Evolutionary conservation across 768 basidiomycete genomes (phyloP).

Genomic region (Pulveroboletus sp.): DNA sequence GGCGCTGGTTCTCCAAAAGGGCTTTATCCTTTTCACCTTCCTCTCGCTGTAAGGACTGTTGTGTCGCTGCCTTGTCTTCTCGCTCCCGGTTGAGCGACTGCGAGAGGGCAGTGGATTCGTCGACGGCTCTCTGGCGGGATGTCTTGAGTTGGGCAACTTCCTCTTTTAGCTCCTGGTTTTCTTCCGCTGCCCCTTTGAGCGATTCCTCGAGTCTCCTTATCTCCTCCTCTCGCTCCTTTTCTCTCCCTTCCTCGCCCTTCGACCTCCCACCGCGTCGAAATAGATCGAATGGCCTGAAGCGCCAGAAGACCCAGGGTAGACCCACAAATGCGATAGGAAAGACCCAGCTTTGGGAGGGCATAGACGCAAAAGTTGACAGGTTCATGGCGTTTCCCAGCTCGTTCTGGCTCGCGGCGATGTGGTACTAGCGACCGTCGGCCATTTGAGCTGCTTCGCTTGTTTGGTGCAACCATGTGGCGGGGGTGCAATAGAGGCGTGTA

Average conservation of each 20-base stretch:
- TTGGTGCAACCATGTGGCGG: constrained; percentile 28
- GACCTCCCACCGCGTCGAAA: background rate
- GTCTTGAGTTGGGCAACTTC: constrained; percentile 13
- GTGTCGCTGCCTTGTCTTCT: constrained; percentile 12
- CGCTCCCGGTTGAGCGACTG: constrained; percentile 17
- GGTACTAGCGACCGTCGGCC: constrained; percentile 13
- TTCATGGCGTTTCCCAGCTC: constrained; percentile 23
- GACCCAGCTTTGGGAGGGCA: constrained; percentile 26
- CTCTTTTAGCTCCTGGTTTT: constrained; percentile 17
- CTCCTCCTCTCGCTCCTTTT: constrained; percentile 9
- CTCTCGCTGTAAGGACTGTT: constrained; percentile 19
- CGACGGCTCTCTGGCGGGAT: constrained; percentile 1
- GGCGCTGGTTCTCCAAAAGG: constrained; percentile 9
- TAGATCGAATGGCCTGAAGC: constrained; percentile 5
- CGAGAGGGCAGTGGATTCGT: constrained; percentile 11
- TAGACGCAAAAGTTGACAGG: constrained; percentile 24
- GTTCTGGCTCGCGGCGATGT: constrained; percentile 20
- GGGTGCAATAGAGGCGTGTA: constrained; percentile 22
- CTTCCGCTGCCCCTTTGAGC: constrained; percentile 3
- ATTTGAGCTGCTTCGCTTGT: constrained; percentile 24
- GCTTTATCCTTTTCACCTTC: constrained; percentile 18
- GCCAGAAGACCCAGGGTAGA: constrained; percentile 21
- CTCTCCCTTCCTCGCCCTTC: constrained; percentile 22
- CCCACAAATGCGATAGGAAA: constrained; percentile 28
- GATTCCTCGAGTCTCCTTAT: constrained; percentile 17